Conservation (phyloP, 2,329 filamentous ascomycete genomes). For the Ambrosiella beaveri region DNA sequence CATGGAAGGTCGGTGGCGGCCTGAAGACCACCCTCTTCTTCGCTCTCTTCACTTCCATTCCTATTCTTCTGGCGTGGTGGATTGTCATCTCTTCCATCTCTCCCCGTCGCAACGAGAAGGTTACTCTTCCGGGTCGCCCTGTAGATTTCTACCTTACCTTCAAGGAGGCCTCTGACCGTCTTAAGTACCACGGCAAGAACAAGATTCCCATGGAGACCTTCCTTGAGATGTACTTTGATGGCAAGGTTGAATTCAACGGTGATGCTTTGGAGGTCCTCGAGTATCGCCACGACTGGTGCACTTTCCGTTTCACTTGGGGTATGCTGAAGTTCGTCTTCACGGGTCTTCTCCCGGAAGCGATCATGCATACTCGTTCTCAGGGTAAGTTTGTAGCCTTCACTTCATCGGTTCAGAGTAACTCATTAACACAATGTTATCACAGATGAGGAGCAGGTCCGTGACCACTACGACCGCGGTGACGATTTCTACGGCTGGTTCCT, state of each 20-base stretch:
- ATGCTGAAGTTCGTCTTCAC: slow-evolving; percentile 81
- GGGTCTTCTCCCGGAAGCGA: slow-evolving; percentile 73
- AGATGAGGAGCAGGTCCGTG: slow-evolving; percentile 88
- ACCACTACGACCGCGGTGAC: slow-evolving; percentile 94
- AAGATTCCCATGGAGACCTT: slow-evolving; percentile 88
- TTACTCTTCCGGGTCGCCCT: slow-evolving; percentile 64
- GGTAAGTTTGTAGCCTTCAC: slow-evolving; percentile 20
- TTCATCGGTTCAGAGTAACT: neutral
- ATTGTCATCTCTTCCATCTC: slow-evolving; percentile 60
- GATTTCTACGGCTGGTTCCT: slow-evolving; percentile 99
- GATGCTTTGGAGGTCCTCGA: slow-evolving; percentile 80
- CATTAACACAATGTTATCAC: neutral
- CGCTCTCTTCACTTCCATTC: slow-evolving; percentile 62
- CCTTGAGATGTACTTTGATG: slow-evolving; percentile 95
- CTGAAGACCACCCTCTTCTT: slow-evolving; percentile 81
- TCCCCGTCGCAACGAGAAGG: slow-evolving; percentile 87
- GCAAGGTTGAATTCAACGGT: slow-evolving; percentile 87
- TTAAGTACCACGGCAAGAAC: slow-evolving; percentile 58
- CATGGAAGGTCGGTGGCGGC: slow-evolving; percentile 71
- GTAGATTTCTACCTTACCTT: slow-evolving; percentile 84
- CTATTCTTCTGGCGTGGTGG: slow-evolving; percentile 66
- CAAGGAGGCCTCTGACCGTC: slow-evolving; percentile 43
- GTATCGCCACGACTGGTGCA: slow-evolving; percentile 93
- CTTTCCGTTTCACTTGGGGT: slow-evolving; percentile 73
- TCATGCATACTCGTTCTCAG: slow-evolving; percentile 84